Conservation (phyloP, 2,329 filamentous ascomycete genomes). For the Microcyclosporella mali region DNA sequence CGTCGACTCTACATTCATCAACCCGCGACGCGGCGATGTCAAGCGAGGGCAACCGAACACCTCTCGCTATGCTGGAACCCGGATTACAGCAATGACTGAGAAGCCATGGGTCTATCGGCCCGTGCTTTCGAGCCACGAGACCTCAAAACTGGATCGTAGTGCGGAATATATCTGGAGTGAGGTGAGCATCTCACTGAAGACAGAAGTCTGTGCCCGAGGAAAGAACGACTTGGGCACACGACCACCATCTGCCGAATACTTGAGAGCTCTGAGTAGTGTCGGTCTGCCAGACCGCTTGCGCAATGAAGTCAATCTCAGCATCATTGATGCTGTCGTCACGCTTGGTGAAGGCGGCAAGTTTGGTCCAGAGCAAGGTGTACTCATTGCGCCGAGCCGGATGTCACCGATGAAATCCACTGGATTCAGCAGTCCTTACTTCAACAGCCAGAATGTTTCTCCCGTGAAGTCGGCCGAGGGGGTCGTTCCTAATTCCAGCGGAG, state of each 20-base stretch:
- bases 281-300: constrained; percentile 32
- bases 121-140: constrained; percentile 11
- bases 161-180: constrained; percentile 33
- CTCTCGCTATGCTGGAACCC: constrained; percentile 33
- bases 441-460: no score
- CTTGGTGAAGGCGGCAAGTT: constrained; percentile 26
- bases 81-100: constrained; percentile 37
- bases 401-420: no score
- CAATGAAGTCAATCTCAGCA: constrained; percentile 24
- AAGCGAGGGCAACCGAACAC: not conserved
- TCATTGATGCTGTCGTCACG: constrained; percentile 27
- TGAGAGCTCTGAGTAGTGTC: constrained; percentile 35
- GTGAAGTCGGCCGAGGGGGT: no score
- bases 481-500: no score
- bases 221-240: constrained; percentile 27
- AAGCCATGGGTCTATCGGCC: constrained; percentile 40
- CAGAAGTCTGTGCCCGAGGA: constrained; percentile 34
- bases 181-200: constrained; percentile 27
- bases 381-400: no score
- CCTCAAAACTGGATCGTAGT: not conserved
- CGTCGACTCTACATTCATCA: constrained; percentile 22
- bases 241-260: constrained; percentile 34
- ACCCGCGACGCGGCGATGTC: constrained; percentile 9
- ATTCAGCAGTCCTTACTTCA: no score
- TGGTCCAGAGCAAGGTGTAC: not conserved